A percentile compares a stretch with the other conserved stretches of the same genome.
phyloP scores from a whole-genome alignment of 495 filamentous ascomycete genomes.

The Penicillium bovifimosum region DNA sequence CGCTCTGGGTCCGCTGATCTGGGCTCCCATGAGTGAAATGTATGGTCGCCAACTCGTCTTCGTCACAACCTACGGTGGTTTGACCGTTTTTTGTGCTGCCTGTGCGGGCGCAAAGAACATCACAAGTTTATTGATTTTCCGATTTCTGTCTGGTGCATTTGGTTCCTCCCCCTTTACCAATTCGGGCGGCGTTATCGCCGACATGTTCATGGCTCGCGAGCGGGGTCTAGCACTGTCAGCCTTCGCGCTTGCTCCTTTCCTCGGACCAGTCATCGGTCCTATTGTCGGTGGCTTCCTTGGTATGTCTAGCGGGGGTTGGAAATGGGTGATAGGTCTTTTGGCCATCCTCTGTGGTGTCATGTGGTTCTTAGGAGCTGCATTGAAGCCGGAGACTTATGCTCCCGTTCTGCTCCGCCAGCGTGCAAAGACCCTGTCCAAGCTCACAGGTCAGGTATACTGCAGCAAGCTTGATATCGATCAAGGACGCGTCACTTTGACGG shows the following conservation, averaged over 20 bases:
- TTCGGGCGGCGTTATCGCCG: conserved; percentile 61
- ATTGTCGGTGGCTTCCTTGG: conserved; percentile 53
- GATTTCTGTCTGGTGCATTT: conserved; percentile 69
- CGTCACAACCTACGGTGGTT: conserved; percentile 52
- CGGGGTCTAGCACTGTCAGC: conserved; percentile 55
- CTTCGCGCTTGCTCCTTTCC: conserved; percentile 57
- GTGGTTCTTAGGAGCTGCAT: conserved; percentile 42
- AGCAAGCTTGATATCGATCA: conserved; percentile 34
- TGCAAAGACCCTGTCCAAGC: conserved; percentile 40
- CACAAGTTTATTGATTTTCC: conserved; percentile 55
- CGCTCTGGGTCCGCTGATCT: conserved; percentile 50
- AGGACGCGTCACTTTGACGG: conserved; percentile 20
- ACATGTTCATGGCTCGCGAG: conserved; percentile 56
- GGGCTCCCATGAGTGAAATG: conserved; percentile 58
- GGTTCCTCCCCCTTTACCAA: conserved; percentile 64
- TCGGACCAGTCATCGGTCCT: conserved; percentile 55
- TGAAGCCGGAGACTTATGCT: conserved; percentile 51
- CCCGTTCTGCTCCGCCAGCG: conserved; percentile 48
- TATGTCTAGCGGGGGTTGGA: conserved; percentile 46
- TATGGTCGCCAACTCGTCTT: conserved; percentile 65
- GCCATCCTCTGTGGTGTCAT: conserved; percentile 39
- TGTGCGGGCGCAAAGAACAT: conserved; percentile 55
- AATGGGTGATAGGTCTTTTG: conserved; percentile 55
- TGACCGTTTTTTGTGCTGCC: conserved; percentile 61
- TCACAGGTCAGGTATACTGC: conserved; percentile 47